Evolutionary conservation across 208 protist species (phyloP).

Genomic region (Leishmania aethiopica): DNA sequence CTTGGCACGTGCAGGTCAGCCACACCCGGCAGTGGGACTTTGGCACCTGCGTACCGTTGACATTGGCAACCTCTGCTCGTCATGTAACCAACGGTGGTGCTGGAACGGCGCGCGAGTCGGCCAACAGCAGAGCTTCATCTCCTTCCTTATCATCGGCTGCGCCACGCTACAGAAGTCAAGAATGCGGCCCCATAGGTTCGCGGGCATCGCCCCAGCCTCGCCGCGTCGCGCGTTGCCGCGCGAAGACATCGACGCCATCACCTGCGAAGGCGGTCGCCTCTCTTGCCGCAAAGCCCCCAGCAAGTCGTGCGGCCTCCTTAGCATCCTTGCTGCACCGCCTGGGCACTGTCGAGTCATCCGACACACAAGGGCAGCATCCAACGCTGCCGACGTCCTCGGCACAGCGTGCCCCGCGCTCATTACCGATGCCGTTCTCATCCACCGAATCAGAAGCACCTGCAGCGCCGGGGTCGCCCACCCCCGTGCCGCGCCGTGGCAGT

Average conservation of each 20-base stretch:
- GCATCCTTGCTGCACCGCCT: not conserved
- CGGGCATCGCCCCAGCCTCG: not conserved
- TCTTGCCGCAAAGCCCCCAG: not conserved
- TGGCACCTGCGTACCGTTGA: not conserved
- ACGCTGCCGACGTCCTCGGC: not conserved
- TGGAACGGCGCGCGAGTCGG: not conserved
- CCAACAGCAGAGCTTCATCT: not conserved
- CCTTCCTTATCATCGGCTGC: not conserved
- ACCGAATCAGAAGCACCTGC: not conserved
- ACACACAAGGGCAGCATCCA: not conserved
- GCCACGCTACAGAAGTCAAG: conserved; percentile 2
- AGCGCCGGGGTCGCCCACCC: not conserved
- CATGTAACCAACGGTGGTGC: not conserved
- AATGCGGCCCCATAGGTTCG: not conserved
- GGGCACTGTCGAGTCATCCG: not conserved
- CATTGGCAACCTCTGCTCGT: not conserved
- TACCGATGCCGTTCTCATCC: not conserved
- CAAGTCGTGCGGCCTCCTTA: not conserved
- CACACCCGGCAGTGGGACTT: not conserved
- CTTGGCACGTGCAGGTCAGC: not conserved
- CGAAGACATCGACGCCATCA: not conserved
- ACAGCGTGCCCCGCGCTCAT: not conserved
- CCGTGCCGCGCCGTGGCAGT: not conserved
- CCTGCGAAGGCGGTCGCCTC: not conserved
- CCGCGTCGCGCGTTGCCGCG: not conserved